Evolutionary conservation across 768 basidiomycete species (phyloP).

Genomic region (Trichaptum fuscoviolaceum): DNA sequence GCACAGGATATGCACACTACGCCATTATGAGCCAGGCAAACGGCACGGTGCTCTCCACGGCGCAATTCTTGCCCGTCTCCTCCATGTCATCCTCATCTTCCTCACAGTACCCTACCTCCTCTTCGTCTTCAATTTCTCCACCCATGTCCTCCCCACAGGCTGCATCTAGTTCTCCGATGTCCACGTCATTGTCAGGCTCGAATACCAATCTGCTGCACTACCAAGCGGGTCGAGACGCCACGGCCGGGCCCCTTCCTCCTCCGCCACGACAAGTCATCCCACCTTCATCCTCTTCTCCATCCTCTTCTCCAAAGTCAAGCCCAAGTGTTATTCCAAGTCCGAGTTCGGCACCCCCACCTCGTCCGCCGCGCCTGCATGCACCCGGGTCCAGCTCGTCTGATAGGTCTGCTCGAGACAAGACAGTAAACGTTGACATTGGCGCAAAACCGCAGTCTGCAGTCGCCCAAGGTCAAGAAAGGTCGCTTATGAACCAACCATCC

Average conservation of each 20-base stretch:
- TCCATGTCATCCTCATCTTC: not conserved
- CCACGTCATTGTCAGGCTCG: no score
- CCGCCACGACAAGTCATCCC: slow-evolving; percentile 42
- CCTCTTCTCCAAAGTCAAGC: slow-evolving; percentile 40
- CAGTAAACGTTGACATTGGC: not conserved
- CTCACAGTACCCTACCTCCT: not conserved
- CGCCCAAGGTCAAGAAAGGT: not conserved
- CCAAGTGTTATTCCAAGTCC: slow-evolving; percentile 16
- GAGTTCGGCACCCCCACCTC: slow-evolving; percentile 47
- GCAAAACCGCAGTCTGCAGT: no score
- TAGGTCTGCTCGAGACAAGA: slow-evolving; percentile 10
- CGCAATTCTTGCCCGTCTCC: not conserved
- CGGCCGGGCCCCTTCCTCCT: slow-evolving; percentile 67
- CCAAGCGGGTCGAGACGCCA: slow-evolving; percentile 50
- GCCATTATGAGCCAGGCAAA: not conserved
- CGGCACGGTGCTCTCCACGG: not conserved
- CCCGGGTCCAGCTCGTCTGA: slow-evolving; percentile 30
- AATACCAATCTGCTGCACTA: slow-evolving; percentile 9
- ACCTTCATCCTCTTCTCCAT: slow-evolving; percentile 2
- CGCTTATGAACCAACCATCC: not conserved
- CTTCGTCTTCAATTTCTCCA: not conserved
- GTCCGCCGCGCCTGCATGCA: slow-evolving; percentile 58
- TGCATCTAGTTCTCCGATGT: not conserved
- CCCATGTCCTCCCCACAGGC: not conserved
- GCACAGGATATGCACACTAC: not conserved